These are phyloP conservation scores for Salix viminalis DNA, from an alignment of 345 rosid genomes.

Conservation along the genomic window DNA sequence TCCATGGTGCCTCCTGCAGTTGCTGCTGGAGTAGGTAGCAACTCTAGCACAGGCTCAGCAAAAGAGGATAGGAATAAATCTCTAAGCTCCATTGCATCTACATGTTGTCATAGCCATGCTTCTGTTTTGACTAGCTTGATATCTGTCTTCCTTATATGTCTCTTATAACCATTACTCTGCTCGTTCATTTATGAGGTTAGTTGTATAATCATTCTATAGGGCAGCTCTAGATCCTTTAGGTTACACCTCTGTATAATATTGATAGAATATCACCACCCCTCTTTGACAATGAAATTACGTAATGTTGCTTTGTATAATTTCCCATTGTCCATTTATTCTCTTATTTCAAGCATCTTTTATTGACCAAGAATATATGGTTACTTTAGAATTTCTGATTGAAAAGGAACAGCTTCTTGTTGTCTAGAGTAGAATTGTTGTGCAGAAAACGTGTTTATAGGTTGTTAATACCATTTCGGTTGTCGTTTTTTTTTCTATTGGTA, in stretches of 20 bases:
- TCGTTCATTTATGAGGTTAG: slow-evolving; percentile 1
- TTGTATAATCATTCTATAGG: background rate
- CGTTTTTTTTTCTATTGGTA: no score
- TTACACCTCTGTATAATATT: background rate
- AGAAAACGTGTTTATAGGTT: background rate
- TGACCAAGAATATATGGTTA: background rate
- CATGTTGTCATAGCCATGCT: slow-evolving; percentile 5
- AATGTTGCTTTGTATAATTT: background rate
- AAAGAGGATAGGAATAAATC: slow-evolving; percentile 28
- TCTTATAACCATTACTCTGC: slow-evolving; percentile 14
- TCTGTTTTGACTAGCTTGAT: slow-evolving; percentile 7
- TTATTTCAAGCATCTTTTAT: background rate
- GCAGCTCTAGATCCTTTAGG: background rate
- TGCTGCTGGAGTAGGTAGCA: slow-evolving; percentile 50
- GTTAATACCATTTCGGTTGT: no score
- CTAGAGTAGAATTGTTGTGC: background rate
- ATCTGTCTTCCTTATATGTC: slow-evolving; percentile 10
- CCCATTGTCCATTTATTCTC: background rate
- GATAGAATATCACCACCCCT: background rate
- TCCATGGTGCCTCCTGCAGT: slow-evolving; percentile 54
- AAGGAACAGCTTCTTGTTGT: background rate
- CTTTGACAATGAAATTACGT: background rate
- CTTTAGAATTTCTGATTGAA: background rate
- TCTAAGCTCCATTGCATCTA: slow-evolving; percentile 30
- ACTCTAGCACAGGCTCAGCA: slow-evolving; percentile 30